A percentile compares a stretch with the other conserved stretches of the same genome.
Evolutionary conservation across 2,329 filamentous ascomycete genomes (phyloP).

Genomic region (Fusarium sp.): DNA sequence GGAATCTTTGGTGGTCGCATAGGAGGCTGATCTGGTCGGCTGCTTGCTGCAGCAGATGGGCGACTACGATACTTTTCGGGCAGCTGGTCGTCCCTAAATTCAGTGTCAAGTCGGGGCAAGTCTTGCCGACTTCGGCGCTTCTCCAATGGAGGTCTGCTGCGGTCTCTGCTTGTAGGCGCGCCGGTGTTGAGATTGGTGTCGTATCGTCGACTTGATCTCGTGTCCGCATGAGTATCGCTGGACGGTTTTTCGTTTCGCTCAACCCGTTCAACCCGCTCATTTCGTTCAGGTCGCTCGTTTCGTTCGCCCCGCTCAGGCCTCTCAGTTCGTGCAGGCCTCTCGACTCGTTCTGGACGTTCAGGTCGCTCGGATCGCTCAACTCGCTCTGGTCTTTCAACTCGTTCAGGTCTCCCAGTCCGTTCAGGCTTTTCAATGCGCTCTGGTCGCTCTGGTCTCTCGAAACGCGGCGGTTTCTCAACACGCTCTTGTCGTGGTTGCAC

Average conservation of each 20-base stretch:
- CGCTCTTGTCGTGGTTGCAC: conserved; percentile 26
- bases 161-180: conserved; percentile 25
- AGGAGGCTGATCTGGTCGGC: conserved; percentile 47
- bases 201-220: conserved; percentile 1
- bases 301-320: not conserved
- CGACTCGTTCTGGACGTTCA: conserved; percentile 20
- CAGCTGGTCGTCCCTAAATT: conserved; percentile 44
- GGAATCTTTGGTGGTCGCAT: conserved; percentile 42
- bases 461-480: conserved; percentile 8
- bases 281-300: conserved; percentile 17
- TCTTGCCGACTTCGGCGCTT: conserved; percentile 52
- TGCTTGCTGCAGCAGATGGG: conserved; percentile 50
- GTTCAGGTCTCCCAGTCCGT: not conserved
- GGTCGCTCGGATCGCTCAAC: conserved; percentile 18
- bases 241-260: conserved; percentile 8
- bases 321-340: not conserved
- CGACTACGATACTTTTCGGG: conserved; percentile 50
- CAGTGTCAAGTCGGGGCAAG: conserved; percentile 60
- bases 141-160: conserved; percentile 39
- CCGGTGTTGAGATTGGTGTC: conserved; percentile 35
- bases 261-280: not conserved
- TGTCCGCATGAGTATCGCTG: not conserved
- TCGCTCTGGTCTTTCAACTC: not conserved
- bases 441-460: not conserved
- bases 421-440: not conserved